Evolutionary conservation across 306 rosid genomes (phyloP).

Genomic region (Vigna trinervia): DNA sequence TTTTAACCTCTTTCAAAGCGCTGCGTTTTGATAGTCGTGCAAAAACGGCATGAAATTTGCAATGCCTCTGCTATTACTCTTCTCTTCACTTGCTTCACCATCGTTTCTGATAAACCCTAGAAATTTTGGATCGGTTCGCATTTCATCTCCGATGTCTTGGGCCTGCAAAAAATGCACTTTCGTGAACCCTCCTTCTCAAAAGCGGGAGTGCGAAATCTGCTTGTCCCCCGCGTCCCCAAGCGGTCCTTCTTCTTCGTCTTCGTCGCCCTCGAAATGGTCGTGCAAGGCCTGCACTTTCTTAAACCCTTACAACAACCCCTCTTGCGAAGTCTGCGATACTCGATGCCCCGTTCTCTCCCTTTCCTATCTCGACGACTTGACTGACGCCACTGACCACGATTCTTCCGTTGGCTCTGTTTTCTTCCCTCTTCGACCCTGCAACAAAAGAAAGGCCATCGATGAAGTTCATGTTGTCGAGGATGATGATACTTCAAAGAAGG

Average conservation of each 20-base stretch:
- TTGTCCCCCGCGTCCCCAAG: conserved; percentile 44
- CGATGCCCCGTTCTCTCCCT: conserved; percentile 68
- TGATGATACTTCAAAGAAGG: conserved; percentile 36
- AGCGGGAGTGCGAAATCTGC: conserved; percentile 74
- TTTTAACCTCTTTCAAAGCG: conserved; percentile 7
- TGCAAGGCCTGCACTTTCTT: conserved; percentile 93
- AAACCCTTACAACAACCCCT: conserved; percentile 65
- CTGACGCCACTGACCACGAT: conserved; percentile 52
- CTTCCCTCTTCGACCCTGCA: conserved; percentile 73
- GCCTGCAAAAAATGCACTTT: conserved; percentile 82
- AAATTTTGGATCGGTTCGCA: not conserved
- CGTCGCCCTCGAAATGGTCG: conserved; percentile 70
- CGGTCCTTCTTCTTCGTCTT: conserved; percentile 52
- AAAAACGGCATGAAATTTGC: conserved; percentile 36
- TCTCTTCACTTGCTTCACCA: not conserved
- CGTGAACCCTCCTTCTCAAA: conserved; percentile 66
- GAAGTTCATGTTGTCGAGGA: conserved; percentile 32
- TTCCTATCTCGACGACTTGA: conserved; percentile 65
- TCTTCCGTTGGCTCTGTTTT: conserved; percentile 79
- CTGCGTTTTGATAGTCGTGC: not conserved
- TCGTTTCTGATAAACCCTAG: conserved; percentile 47
- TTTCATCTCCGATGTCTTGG: conserved; percentile 70
- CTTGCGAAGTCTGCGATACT: conserved; percentile 71
- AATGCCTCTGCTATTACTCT: conserved; percentile 5
- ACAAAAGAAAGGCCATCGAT: conserved; percentile 58